A percentile compares a stretch with the other conserved stretches of the same genome.
Conservation (phyloP, 2,329 filamentous ascomycete genomes). For the Penicillium capsulatum region DNA sequence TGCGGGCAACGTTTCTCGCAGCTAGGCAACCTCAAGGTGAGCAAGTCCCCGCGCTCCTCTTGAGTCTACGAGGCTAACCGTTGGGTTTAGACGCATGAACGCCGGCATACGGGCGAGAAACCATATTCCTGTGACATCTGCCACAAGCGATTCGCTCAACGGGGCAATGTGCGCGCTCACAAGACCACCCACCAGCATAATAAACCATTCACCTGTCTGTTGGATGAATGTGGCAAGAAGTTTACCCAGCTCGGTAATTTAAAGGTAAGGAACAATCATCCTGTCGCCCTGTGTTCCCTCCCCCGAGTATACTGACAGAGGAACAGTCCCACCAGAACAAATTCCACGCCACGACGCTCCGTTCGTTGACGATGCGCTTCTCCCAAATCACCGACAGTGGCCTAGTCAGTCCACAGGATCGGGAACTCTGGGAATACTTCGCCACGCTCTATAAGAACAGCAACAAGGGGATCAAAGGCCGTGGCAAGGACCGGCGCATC, state of each 20-base stretch:
- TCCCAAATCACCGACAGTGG: constrained; percentile 59
- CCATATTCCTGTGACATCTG: constrained; percentile 78
- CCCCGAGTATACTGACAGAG: too few species aligned
- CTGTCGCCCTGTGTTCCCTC: too few species aligned
- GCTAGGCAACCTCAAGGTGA: constrained; percentile 80
- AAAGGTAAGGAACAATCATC: constrained; percentile 60
- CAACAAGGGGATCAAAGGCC: constrained; percentile 97
- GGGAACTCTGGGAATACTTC: constrained; percentile 80
- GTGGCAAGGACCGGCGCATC: constrained; percentile 69
- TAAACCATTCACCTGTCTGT: constrained; percentile 74
- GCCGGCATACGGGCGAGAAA: constrained; percentile 80
- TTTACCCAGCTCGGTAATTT: constrained; percentile 90
- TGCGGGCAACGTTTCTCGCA: constrained; percentile 84
- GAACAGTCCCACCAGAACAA: constrained; percentile 86
- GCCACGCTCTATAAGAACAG: constrained; percentile 88
- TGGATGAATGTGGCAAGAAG: constrained; percentile 79
- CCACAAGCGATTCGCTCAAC: constrained; percentile 77
- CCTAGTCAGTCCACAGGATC: constrained; percentile 63
- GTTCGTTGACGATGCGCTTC: constrained; percentile 67
- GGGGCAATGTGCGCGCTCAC: constrained; percentile 80
- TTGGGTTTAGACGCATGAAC: constrained; percentile 66
- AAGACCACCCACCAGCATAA: constrained; percentile 71
- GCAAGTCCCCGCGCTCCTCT: constrained; percentile 14
- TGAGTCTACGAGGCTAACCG: neutral
- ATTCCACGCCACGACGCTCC: constrained; percentile 74